phyloP scores from a whole-genome alignment of 768 basidiomycete genomes.

The Rickenella mellea region DNA sequence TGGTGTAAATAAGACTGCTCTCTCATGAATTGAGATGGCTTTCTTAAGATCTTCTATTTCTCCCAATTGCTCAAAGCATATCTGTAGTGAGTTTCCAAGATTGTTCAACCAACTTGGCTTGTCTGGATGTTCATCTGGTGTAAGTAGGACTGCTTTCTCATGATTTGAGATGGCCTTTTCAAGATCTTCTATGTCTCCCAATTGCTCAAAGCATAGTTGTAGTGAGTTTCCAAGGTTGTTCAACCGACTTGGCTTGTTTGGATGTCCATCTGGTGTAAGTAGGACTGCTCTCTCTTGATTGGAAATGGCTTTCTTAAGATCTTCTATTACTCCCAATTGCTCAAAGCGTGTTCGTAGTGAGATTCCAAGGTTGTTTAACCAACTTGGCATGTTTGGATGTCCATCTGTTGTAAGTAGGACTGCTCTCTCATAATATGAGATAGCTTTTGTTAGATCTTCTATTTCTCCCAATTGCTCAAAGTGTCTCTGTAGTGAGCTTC shows the following conservation, averaged over 20 bases:
- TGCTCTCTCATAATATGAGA: not conserved
- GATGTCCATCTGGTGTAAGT: not conserved
- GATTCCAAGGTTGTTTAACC: slow-evolving; percentile 1
- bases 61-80: not conserved
- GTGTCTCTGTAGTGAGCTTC: too few relatives aligned
- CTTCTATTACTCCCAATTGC: not conserved
- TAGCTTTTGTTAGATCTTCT: slow-evolving; percentile 5
- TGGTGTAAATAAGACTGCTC: too few relatives aligned
- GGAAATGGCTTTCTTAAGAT: slow-evolving; percentile 1
- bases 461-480: slow-evolving; percentile 4
- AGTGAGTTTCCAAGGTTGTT: not conserved
- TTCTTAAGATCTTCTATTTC: not conserved
- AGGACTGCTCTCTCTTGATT: not conserved
- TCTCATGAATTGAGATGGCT: not conserved
- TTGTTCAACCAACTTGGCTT: not conserved
- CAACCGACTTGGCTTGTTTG: not conserved
- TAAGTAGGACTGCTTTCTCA: not conserved
- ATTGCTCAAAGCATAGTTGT: not conserved
- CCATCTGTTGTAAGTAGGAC: slow-evolving; percentile 2
- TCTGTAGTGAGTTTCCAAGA: not conserved
- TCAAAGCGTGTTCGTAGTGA: not conserved
- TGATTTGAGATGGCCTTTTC: not conserved
- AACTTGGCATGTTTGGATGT: slow-evolving; percentile 4
- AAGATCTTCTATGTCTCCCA: not conserved
- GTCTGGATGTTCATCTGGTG: not conserved